A percentile compares a stretch with the other conserved stretches of the same genome.
Conservation (phyloP, 768 basidiomycete species). For the Mycena metata region DNA sequence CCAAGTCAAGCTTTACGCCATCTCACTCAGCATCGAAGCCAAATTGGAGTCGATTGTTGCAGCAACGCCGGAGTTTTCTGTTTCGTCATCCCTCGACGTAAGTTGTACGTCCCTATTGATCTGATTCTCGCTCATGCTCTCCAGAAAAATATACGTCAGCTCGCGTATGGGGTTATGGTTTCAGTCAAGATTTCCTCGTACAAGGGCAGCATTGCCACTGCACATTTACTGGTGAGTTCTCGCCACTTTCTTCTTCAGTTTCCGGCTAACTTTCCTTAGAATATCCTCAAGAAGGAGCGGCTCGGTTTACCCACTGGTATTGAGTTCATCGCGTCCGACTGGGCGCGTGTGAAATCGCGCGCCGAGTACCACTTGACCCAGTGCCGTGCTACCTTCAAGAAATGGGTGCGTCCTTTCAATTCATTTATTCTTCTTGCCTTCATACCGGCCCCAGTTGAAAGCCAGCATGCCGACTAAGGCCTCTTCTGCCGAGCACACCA, state of each 20-base stretch:
- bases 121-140: background rate
- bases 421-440: background rate
- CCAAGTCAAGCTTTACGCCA: conserved; percentile 2
- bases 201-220: background rate
- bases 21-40: background rate
- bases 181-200: background rate
- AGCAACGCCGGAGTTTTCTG: background rate
- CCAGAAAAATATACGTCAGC: conserved; percentile 1
- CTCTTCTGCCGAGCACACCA: background rate
- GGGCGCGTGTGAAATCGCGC: conserved; percentile 2
- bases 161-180: background rate
- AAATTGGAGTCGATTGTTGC: background rate
- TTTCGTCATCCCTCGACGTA: conserved; percentile 1
- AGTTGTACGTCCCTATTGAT: background rate
- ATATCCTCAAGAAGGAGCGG: conserved; percentile 7
- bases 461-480: background rate
- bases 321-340: conserved; percentile 11
- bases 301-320: conserved; percentile 12
- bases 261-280: background rate
- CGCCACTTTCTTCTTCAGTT: too few species aligned
- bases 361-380: conserved; percentile 18
- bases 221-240: background rate
- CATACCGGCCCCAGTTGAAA: background rate
- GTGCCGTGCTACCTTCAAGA: background rate
- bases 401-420: conserved; percentile 5